Evolutionary conservation across 2,329 filamentous ascomycete genomes (phyloP), one percentile per base, ranked within the genome.

Genomic region (Mollisiaceae sp.): DNA sequence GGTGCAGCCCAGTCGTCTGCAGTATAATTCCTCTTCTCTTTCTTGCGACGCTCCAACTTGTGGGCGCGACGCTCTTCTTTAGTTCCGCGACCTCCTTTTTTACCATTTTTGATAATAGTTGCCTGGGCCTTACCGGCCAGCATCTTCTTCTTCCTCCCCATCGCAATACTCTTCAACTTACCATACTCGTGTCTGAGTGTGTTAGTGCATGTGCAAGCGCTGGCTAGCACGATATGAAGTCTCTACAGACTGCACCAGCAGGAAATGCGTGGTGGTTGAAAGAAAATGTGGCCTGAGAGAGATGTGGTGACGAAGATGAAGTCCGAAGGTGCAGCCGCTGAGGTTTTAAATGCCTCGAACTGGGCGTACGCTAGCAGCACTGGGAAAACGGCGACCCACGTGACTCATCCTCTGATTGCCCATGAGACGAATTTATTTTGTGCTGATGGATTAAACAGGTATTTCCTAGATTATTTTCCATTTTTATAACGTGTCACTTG

Each of bases 1-100:
- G 72, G 73, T 38, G 62, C 65, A 41, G 70, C 70, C 75, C 74
- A 75, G 52, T 67, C 61, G n/a, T 71, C 65, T 35, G 72, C 69
- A 32, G 71, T 73, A 62, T 69, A 69, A 24, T 54, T 58, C 41
- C 63, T 72, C 62, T 70, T 75, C 58, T 75, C 74, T 52, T 70
- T 69, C 60, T 61, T 75, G 11, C 74, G 69, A 36, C 61, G 69
- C 58, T 72, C 71, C 18, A 73, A 32, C 64, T 75, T 76, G 18
- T 65, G 66, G 58, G 63, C 64, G 43, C 70, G 71, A 54, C 72
- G 70, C 14, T 73, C 69, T 58, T 72, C 67, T 55, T 71, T 73
- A 22, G 36, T 64, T 35, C 56, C 45, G 4, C 55, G 55, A 39
- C 20, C 36, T 24, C 36, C 36, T 57, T 56, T 45, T 22, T 60